Conservation (phyloP, 1,284 basidiomycete species). For the Sporisorium sorghi region DNA sequence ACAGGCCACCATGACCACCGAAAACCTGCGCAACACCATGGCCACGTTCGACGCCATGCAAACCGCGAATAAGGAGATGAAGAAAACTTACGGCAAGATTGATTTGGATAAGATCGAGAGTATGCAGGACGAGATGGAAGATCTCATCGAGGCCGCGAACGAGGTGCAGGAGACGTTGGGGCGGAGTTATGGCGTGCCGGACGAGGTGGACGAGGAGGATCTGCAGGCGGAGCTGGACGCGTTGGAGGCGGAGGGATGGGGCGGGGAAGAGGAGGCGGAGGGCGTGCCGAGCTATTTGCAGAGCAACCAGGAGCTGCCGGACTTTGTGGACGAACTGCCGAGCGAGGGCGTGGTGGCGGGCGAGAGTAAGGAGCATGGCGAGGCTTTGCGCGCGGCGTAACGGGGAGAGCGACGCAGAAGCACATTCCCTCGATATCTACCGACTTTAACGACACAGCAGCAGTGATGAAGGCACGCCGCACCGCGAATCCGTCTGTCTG, state of each 20-base stretch:
- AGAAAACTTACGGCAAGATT: conserved; percentile 96
- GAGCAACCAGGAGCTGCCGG: conserved; percentile 50
- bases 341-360: conserved; percentile 9
- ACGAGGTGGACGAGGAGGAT: conserved; percentile 97
- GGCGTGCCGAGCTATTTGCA: conserved; percentile 62
- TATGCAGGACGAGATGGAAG: conserved; percentile 85
- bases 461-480: no score
- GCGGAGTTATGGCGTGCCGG: conserved; percentile 93
- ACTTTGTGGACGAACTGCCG: conserved; percentile 65
- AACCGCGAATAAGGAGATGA: conserved; percentile 95
- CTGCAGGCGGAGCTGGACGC: conserved; percentile 82
- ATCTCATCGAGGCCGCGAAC: conserved; percentile 94
- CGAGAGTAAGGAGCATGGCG: conserved; percentile 24
- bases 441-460: no score
- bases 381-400: conserved; percentile 44
- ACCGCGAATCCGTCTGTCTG: no score
- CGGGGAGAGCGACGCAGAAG: no score
- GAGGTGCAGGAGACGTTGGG: conserved; percentile 96
- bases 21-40: conserved; percentile 99
- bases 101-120: conserved; percentile 96
- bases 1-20: conserved; percentile 91
- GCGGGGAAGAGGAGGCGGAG: conserved; percentile 19
- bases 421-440: no score
- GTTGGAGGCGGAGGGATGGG: conserved; percentile 81
- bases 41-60: conserved; percentile 99